Evolutionary conservation across 208 protist species (phyloP), one percentile per base, ranked within the genome.

Genomic region (Trypanosoma avium): DNA sequence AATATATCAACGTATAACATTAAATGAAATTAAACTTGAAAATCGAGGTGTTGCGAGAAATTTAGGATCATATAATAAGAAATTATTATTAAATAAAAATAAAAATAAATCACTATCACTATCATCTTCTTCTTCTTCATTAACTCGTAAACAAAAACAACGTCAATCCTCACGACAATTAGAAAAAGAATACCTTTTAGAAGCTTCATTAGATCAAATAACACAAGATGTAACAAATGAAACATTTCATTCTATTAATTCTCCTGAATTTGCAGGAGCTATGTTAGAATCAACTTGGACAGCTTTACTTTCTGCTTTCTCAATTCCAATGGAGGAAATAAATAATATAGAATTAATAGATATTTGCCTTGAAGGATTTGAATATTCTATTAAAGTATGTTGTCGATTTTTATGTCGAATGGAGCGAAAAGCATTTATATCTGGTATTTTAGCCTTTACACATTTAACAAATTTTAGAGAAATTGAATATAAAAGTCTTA

Each of bases 401-500:
- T 79, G 67, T 38, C 48, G 62, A 12, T 91, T 89, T 49, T 77
- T 68, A 26, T 50, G 91, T 55, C 62, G 72, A 32, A 79, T 75
- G 2, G 83, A 92, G 47, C 26, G 81, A 26, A 58, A 80, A 27
- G 81, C 82, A 21, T 95, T 95, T 53, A 75, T 95, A 2, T 83
- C 77, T 15, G 63, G 75, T 4, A 59, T 95, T n/a, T 52, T 59
- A 0, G 87, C 86, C 38, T 86, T 95, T 38, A 92, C 89, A 22
- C 45, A 78, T 3, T 45, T 93, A 4, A 77, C 80, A 12, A 68
- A 56, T 33, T 40, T 81, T 21, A 49, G 66, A 22, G 81, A 90
- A 60, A 90, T 93, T 40, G 21, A 82, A 27, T 35, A 67, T 54
- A 97, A 96, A 61, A 97, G 97, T 60, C 79, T 97, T 24, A 81